Conservation (phyloP, 768 basidiomycete genomes). For the Boletus sp. region DNA sequence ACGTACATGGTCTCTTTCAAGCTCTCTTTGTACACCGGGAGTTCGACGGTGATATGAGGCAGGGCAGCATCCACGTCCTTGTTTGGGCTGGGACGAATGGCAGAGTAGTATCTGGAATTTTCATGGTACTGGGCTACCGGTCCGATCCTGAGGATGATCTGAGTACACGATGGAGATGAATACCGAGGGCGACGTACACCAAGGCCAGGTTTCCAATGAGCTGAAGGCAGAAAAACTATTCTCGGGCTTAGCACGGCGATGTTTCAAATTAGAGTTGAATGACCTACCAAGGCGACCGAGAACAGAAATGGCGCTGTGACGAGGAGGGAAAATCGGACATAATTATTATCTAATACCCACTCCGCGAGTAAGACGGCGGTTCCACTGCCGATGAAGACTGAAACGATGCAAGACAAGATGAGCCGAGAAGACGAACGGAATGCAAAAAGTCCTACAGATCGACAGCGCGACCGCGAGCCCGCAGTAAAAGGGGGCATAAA, state of each 20-base stretch:
- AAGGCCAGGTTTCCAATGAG: constrained; percentile 59
- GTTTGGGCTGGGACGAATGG: constrained; percentile 56
- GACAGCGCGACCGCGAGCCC: constrained; percentile 64
- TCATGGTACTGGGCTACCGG: constrained; percentile 84
- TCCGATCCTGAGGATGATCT: constrained; percentile 50
- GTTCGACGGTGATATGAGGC: constrained; percentile 75
- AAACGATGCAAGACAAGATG: not conserved
- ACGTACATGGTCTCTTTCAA: constrained; percentile 76
- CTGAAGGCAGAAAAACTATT: constrained; percentile 72
- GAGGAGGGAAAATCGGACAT: constrained; percentile 61
- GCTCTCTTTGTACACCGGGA: constrained; percentile 88
- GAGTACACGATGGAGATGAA: not conserved
- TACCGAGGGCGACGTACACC: constrained; percentile 38
- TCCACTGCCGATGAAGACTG: constrained; percentile 74
- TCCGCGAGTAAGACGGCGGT: constrained; percentile 58
- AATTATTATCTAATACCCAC: constrained; percentile 59
- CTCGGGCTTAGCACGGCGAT: constrained; percentile 5
- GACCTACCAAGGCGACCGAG: constrained; percentile 67
- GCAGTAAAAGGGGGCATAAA: constrained; percentile 71
- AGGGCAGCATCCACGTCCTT: constrained; percentile 58
- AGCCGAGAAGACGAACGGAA: constrained; percentile 6
- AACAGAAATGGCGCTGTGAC: constrained; percentile 66
- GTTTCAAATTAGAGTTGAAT: not conserved
- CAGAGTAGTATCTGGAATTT: constrained; percentile 82
- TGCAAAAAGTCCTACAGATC: constrained; percentile 45